Evolutionary conservation across 2,329 filamentous ascomycete species (phyloP).

Genomic region (Neonectria neomacrospora): DNA sequence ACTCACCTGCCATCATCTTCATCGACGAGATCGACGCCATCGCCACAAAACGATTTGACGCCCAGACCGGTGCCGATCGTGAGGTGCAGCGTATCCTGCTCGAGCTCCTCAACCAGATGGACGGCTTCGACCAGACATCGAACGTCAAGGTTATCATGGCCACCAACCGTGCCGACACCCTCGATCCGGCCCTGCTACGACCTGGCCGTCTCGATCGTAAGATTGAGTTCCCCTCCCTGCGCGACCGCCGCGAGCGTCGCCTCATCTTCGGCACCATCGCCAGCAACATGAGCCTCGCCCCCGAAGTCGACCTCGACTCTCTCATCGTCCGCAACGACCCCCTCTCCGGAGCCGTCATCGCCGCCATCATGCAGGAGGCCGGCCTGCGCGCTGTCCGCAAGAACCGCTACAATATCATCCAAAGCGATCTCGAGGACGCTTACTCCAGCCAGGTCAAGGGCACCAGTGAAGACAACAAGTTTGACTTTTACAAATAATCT

Average conservation of each 20-base stretch:
- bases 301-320: constrained; percentile 95
- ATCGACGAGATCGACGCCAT: constrained; percentile 99
- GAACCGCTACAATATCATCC: constrained; percentile 99
- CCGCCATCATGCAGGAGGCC: constrained; percentile 99
- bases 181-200: constrained; percentile 93
- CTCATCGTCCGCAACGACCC: constrained; percentile 97
- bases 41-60: constrained; percentile 98
- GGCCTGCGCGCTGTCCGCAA: constrained; percentile 93
- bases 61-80: constrained; percentile 96
- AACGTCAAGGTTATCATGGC: constrained; percentile 99
- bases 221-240: constrained; percentile 97
- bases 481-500: constrained; percentile 89
- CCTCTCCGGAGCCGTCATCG: constrained; percentile 93
- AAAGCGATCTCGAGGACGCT: constrained; percentile 94
- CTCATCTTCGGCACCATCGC: constrained; percentile 99
- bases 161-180: constrained; percentile 96
- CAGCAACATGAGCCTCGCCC: constrained; percentile 94
- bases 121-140: constrained; percentile 97
- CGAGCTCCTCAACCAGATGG: constrained; percentile 99
- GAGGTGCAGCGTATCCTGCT: constrained; percentile 98
- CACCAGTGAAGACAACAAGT: constrained; percentile 73
- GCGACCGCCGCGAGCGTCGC: constrained; percentile 92
- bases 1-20: constrained; percentile 98
- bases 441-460: constrained; percentile 97
- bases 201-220: constrained; percentile 96